Evolutionary conservation across 2,329 filamentous ascomycete genomes (phyloP).

Genomic region (Botrytis cinerea): DNA sequence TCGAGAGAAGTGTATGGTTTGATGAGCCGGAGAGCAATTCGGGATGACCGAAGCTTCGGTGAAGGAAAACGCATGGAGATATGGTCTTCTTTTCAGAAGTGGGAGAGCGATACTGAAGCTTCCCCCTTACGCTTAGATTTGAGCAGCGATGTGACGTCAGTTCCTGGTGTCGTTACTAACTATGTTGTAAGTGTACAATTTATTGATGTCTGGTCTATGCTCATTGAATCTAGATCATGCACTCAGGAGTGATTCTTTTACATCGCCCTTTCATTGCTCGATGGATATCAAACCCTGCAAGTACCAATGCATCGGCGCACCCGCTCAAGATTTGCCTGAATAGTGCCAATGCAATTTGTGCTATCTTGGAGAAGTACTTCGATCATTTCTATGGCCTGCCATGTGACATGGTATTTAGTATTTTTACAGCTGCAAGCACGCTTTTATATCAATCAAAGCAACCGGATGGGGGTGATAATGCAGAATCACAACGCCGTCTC

Average conservation of each 20-base stretch:
- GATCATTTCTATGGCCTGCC: constrained; percentile 36
- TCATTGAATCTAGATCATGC: constrained; percentile 33
- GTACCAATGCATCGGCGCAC: constrained; percentile 24
- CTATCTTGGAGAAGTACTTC: constrained; percentile 38
- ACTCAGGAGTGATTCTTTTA: constrained; percentile 36
- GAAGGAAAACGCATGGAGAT: constrained; percentile 35
- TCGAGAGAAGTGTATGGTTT: constrained; percentile 38
- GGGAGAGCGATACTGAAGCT: constrained; percentile 35
- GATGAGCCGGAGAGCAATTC: constrained; percentile 35
- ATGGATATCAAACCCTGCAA: constrained; percentile 30
- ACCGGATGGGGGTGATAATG: constrained; percentile 20
- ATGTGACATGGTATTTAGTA: constrained; percentile 40
- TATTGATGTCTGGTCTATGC: background rate
- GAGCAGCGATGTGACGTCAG: constrained; percentile 33
- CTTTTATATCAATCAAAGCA: constrained; percentile 36
- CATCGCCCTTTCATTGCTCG: constrained; percentile 40
- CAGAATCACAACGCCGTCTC: constrained; percentile 32
- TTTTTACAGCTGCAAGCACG: constrained; percentile 39
- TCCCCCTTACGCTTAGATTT: constrained; percentile 38
- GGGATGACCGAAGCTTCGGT: constrained; percentile 34
- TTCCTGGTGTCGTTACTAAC: constrained; percentile 38
- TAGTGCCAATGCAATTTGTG: constrained; percentile 39
- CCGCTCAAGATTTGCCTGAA: constrained; percentile 36
- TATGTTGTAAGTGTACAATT: constrained; percentile 34
- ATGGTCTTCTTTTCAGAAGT: constrained; percentile 34